Conservation (phyloP, 495 filamentous ascomycete species). For the Annulohypoxylon maeteangense region DNA sequence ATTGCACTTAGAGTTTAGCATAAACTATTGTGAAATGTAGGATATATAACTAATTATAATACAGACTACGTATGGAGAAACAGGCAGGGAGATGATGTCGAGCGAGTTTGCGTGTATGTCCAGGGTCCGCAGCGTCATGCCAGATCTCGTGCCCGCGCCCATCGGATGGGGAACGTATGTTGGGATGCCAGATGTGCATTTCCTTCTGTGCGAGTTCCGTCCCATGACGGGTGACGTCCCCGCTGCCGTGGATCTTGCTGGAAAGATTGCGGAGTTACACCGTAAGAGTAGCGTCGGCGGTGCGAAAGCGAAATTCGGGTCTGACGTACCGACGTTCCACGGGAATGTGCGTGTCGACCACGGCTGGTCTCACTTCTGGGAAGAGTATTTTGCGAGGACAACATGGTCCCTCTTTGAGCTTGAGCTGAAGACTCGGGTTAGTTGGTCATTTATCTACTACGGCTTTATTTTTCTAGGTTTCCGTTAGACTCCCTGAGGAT, state of each 20-base stretch:
- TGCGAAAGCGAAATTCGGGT: conserved; percentile 12
- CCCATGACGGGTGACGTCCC: conserved; percentile 22
- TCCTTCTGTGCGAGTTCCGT: conserved; percentile 38
- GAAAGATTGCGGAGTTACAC: conserved; percentile 25
- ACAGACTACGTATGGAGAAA: conserved; percentile 17
- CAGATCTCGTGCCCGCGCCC: conserved; percentile 16
- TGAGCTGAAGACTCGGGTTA: conserved; percentile 24
- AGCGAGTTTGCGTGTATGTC: conserved; percentile 29
- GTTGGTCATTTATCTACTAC: neutral
- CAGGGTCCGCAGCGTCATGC: neutral
- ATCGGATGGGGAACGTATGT: conserved; percentile 21
- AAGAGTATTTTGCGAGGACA: conserved; percentile 32
- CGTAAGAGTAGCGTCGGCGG: neutral
- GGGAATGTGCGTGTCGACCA: conserved; percentile 34
- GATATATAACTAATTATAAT: neutral
- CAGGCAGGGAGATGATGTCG: conserved; percentile 25
- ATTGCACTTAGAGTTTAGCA: neutral
- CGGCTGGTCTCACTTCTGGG: conserved; percentile 30
- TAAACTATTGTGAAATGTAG: neutral
- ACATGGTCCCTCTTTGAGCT: conserved; percentile 26
- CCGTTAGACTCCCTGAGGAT: too few species aligned
- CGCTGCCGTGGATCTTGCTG: neutral
- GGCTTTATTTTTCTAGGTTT: neutral
- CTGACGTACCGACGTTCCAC: conserved; percentile 29
- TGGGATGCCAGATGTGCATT: conserved; percentile 19